phyloP scores from a whole-genome alignment of 345 rosid genomes.

The Salix koriyanagi region DNA sequence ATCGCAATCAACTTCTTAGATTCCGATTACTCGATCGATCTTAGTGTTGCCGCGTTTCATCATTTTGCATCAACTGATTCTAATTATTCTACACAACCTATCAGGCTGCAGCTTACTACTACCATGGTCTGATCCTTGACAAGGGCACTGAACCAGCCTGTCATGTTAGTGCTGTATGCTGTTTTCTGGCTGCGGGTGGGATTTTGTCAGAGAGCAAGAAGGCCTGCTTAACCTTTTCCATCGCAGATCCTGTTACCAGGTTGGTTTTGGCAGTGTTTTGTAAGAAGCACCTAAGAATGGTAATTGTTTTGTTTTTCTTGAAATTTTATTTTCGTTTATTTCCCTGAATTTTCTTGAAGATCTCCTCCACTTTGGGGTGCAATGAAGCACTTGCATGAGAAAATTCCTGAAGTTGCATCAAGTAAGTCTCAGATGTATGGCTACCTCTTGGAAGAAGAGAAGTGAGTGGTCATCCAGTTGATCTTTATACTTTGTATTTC shows the following conservation, averaged over 20 bases:
- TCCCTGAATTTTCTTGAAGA: slow-evolving; percentile 27
- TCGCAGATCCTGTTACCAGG: slow-evolving; percentile 78
- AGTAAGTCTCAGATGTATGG: slow-evolving; percentile 81
- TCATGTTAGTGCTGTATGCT: slow-evolving; percentile 65
- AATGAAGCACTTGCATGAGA: slow-evolving; percentile 78
- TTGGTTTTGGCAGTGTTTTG: slow-evolving; percentile 22
- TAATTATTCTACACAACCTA: neutral
- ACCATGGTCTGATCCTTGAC: slow-evolving; percentile 83
- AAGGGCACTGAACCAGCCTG: slow-evolving; percentile 73
- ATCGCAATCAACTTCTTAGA: neutral
- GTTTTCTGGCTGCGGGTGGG: slow-evolving; percentile 84
- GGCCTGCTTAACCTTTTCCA: slow-evolving; percentile 74
- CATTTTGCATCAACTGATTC: neutral
- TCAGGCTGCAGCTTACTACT: slow-evolving; percentile 91
- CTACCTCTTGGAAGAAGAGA: slow-evolving; percentile 80
- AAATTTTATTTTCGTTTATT: neutral
- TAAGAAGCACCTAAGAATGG: neutral
- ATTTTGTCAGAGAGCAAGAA: slow-evolving; percentile 77
- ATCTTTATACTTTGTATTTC: neutral
- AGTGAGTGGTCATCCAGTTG: slow-evolving; percentile 42
- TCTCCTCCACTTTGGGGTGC: slow-evolving; percentile 84
- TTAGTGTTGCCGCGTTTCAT: neutral
- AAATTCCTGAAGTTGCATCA: slow-evolving; percentile 84
- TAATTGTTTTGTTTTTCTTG: no score
- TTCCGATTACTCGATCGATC: neutral